Percentiles rank a stretch among this genome's conserved stretches.
Conservation (phyloP, 257 asterid species). For the Ehretia macrophylla region DNA sequence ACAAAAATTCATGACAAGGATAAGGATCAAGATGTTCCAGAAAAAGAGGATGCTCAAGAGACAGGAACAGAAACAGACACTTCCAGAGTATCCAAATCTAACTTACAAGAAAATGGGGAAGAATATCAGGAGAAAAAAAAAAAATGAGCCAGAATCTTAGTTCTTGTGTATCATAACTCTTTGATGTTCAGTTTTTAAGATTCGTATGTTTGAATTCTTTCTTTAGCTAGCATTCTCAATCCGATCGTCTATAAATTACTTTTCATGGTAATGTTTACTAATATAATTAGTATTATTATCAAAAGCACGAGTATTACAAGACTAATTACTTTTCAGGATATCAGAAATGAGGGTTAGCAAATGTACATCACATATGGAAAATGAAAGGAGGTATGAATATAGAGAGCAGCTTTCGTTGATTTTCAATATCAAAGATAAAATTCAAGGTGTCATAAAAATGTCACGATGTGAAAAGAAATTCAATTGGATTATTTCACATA, state of each 20-base stretch:
- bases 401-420: neutral
- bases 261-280: too few relatives aligned
- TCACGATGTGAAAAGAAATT: neutral
- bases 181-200: neutral
- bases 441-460: neutral
- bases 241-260: too few relatives aligned
- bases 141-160: slow-evolving; percentile 28
- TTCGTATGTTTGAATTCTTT: neutral
- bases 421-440: too few relatives aligned
- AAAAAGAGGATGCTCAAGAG: slow-evolving; percentile 22
- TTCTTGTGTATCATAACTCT: neutral
- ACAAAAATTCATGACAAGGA: slow-evolving; percentile 16
- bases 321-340: too few relatives aligned
- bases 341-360: neutral
- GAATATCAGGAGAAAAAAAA: slow-evolving; percentile 7
- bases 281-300: too few relatives aligned
- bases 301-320: too few relatives aligned
- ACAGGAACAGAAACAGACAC: slow-evolving; percentile 19
- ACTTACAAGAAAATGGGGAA: slow-evolving; percentile 18
- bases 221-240: neutral
- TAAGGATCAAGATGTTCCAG: slow-evolving; percentile 13
- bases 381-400: too few relatives aligned
- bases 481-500: neutral
- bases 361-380: neutral
- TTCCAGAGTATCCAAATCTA: slow-evolving; percentile 8